Percentiles rank a stretch among this genome's conserved stretches.
These are phyloP conservation scores for Akanthomyces dipterigenus DNA, from an alignment of 2,329 filamentous ascomycete species.

Conservation along the genomic window DNA sequence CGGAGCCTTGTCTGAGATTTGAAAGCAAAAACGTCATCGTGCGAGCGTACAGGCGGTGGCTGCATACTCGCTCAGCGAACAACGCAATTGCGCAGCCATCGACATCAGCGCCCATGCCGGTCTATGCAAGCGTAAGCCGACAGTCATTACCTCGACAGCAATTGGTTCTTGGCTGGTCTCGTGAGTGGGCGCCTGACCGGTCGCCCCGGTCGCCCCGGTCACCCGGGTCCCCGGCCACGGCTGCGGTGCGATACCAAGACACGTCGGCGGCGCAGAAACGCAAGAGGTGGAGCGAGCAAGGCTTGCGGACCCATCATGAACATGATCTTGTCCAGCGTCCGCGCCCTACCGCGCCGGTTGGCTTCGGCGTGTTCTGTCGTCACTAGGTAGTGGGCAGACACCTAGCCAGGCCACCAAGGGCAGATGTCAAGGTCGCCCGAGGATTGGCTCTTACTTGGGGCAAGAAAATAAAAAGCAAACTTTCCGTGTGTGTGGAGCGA, in stretches of 20 bases:
- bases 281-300: background rate
- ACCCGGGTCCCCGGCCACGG: background rate
- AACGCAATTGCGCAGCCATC: background rate
- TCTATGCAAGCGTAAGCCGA: background rate
- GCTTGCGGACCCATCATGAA: constrained; percentile 5
- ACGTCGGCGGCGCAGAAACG: background rate
- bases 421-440: background rate
- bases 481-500: background rate
- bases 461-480: background rate
- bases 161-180: constrained; percentile 3
- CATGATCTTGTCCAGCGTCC: background rate
- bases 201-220: background rate
- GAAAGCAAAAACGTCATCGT: background rate
- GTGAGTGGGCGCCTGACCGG: constrained; percentile 1
- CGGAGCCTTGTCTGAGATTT: background rate
- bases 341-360: constrained; percentile 10
- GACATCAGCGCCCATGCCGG: background rate
- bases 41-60: background rate
- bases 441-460: background rate
- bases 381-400: constrained; percentile 1
- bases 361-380: background rate
- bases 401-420: background rate
- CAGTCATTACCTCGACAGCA: background rate
- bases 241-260: background rate
- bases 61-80: background rate